Evolutionary conservation across 108 stramenopile species (phyloP).

Genomic region (Thalassiosira profunda): DNA sequence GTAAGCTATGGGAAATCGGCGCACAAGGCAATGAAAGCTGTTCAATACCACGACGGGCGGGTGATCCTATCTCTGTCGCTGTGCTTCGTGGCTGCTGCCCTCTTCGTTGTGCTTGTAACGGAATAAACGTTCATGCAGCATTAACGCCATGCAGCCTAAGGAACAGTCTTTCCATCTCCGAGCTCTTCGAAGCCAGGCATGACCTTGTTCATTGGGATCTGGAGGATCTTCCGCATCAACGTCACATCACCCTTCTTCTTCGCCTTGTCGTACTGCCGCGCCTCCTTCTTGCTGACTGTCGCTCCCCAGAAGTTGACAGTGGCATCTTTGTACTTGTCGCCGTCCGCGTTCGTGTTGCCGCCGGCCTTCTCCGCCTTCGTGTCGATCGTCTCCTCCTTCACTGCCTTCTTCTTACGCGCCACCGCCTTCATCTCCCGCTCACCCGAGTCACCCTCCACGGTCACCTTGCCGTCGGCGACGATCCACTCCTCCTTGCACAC

Average conservation of each 20-base stretch:
- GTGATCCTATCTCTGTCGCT: too few species aligned
- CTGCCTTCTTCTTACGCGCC: constrained; percentile 81
- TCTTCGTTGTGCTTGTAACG: too few species aligned
- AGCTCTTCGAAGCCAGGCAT: constrained; percentile 93
- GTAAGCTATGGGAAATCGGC: constrained; percentile 49
- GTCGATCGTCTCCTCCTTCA: constrained; percentile 75
- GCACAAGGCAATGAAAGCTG: too few species aligned
- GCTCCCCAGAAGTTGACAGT: constrained; percentile 89
- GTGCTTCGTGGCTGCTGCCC: too few species aligned
- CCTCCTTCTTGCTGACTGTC: constrained; percentile 92
- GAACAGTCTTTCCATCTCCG: constrained; percentile 80
- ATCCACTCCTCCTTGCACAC: constrained; percentile 98
- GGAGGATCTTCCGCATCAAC: constrained; percentile 87
- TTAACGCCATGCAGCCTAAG: too few species aligned
- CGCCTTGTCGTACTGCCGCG: constrained; percentile 85
- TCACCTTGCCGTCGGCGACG: constrained; percentile 83
- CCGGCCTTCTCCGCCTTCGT: constrained; percentile 79
- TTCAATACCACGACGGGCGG: too few species aligned
- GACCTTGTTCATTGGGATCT: constrained; percentile 83
- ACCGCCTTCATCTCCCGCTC: constrained; percentile 93
- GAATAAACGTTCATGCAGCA: too few species aligned
- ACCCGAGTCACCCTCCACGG: constrained; percentile 78
- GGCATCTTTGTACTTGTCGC: constrained; percentile 93
- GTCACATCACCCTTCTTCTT: constrained; percentile 91
- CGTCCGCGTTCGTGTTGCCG: constrained; percentile 82